Evolutionary conservation across 1,139 yeast species (phyloP).

Genomic region (Arxiozyma slooffiae): DNA sequence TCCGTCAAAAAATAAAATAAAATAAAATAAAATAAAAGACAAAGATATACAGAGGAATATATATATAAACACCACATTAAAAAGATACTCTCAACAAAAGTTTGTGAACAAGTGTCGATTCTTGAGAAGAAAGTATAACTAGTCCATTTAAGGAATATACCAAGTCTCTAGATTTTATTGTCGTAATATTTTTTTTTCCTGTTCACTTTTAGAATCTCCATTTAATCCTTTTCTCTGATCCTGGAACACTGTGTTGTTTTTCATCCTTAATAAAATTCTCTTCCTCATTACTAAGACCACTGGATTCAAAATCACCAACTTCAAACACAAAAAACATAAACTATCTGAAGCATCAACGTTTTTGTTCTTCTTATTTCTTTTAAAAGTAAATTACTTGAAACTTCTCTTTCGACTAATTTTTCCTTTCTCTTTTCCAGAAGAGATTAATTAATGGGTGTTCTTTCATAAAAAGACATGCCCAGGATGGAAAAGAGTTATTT

Average conservation of each 20-base stretch:
- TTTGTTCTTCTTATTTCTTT: not conserved
- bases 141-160: too few relatives aligned
- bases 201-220: not conserved
- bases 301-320: not conserved
- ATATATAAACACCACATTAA: too few relatives aligned
- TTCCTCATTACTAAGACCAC: not conserved
- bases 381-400: too few relatives aligned
- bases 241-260: not conserved
- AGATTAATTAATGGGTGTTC: conserved; percentile 13
- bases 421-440: conserved; percentile 12
- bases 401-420: not conserved
- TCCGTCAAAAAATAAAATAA: too few relatives aligned
- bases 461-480: conserved; percentile 41
- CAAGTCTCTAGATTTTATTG: not conserved
- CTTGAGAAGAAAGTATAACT: too few relatives aligned
- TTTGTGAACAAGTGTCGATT: too few relatives aligned
- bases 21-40: too few relatives aligned
- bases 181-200: too few relatives aligned
- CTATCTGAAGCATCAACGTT: not conserved
- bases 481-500: conserved; percentile 55
- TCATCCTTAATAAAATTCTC: not conserved
- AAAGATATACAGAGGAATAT: too few relatives aligned
- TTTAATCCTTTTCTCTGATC: not conserved
- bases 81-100: too few relatives aligned
- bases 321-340: conserved; percentile 1